A percentile compares a stretch with the other conserved stretches of the same genome.
These are phyloP conservation scores for Hygrocybe coccinea DNA, from an alignment of 768 basidiomycete genomes.

Conservation along the genomic window DNA sequence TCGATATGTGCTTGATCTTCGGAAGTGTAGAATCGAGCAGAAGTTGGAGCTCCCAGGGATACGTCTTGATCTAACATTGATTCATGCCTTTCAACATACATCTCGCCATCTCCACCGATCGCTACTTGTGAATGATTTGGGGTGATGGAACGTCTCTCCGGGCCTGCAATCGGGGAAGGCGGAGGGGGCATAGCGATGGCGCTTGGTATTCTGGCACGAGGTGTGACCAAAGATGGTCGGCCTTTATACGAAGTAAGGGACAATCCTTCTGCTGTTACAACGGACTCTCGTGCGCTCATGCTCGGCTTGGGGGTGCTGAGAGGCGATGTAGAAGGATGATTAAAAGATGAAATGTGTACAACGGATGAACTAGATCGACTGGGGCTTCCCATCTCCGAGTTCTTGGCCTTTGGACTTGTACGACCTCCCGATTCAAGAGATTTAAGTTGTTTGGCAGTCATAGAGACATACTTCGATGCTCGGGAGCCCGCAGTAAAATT, in stretches of 20 bases:
- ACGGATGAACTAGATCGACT: background rate
- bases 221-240: slow-evolving; percentile 47
- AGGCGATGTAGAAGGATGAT: slow-evolving; percentile 53
- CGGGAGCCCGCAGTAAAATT: slow-evolving; percentile 77
- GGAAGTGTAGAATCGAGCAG: slow-evolving; percentile 20
- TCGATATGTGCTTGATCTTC: slow-evolving; percentile 38
- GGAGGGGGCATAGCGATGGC: slow-evolving; percentile 80
- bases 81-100: no score
- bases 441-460: slow-evolving; percentile 79
- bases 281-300: slow-evolving; percentile 30
- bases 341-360: slow-evolving; percentile 21
- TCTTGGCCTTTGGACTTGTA: slow-evolving; percentile 28
- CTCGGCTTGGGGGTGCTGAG: slow-evolving; percentile 64
- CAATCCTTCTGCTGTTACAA: slow-evolving; percentile 32
- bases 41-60: no score
- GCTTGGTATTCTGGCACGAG: slow-evolving; percentile 64
- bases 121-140: slow-evolving; percentile 2
- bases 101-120: no score
- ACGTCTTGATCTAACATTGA: no score
- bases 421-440: slow-evolving; percentile 35
- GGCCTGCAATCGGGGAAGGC: slow-evolving; percentile 44
- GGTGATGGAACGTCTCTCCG: background rate
- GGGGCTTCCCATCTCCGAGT: background rate
- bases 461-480: slow-evolving; percentile 76
- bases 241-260: slow-evolving; percentile 28